Evolutionary conservation across 2,329 filamentous ascomycete genomes (phyloP).

Genomic region (Stachybotrys chartarum): DNA sequence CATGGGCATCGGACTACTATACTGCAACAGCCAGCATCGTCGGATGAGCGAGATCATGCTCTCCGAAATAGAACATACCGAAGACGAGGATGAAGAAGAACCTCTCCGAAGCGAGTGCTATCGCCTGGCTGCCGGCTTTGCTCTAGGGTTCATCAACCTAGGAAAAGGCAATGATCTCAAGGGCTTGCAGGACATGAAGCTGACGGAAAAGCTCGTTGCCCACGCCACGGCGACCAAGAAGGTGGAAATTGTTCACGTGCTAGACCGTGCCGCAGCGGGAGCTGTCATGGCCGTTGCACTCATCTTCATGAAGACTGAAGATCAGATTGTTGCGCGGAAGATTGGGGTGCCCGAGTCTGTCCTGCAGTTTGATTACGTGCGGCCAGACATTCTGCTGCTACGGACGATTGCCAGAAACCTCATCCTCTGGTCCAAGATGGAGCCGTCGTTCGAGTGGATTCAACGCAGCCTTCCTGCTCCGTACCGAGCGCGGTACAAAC

Average conservation of each 20-base stretch:
- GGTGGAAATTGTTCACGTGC: slow-evolving; percentile 83
- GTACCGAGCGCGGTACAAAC: slow-evolving; percentile 55
- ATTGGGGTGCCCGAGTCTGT: slow-evolving; percentile 87
- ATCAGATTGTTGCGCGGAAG: slow-evolving; percentile 79
- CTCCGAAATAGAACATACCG: slow-evolving; percentile 87
- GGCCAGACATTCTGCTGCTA: slow-evolving; percentile 85
- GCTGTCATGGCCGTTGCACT: slow-evolving; percentile 84
- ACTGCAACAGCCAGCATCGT: slow-evolving; percentile 91
- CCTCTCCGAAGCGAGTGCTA: slow-evolving; percentile 91
- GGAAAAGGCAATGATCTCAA: slow-evolving; percentile 83
- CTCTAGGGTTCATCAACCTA: slow-evolving; percentile 89
- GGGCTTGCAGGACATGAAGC: slow-evolving; percentile 86
- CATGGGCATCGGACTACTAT: slow-evolving; percentile 92
- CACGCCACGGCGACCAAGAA: slow-evolving; percentile 86
- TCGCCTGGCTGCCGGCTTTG: slow-evolving; percentile 85
- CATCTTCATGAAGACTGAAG: slow-evolving; percentile 96
- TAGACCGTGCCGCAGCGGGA: slow-evolving; percentile 90
- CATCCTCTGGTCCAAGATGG: slow-evolving; percentile 85
- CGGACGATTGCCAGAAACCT: slow-evolving; percentile 84
- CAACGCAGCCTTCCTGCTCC: slow-evolving; percentile 61
- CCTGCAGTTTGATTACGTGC: slow-evolving; percentile 90
- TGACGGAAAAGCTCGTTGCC: slow-evolving; percentile 80
- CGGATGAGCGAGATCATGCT: slow-evolving; percentile 99
- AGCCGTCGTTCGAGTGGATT: slow-evolving; percentile 69
- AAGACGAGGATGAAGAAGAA: slow-evolving; percentile 74